Evolutionary conservation across 305 asterid species (phyloP), one percentile per base, ranked within the genome.

Genomic region (Fraxinus paxiana): DNA sequence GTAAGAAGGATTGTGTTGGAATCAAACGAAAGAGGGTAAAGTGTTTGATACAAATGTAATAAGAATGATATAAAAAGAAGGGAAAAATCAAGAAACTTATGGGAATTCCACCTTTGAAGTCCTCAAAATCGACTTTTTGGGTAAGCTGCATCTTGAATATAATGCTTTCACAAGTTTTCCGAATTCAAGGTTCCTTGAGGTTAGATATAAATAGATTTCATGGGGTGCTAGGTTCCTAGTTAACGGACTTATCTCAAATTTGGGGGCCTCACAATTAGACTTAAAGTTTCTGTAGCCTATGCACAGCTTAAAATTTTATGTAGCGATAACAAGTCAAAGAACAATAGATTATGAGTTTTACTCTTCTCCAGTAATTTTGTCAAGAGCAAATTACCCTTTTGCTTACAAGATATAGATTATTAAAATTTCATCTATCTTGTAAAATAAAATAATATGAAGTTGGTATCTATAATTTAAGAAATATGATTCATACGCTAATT

Each of bases 1-100:
- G 76, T 37, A 51, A 46, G 54, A 35, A 74, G 72, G 65, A 75
- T 76, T 75, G 75, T 78, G 73, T 80, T 43, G 31, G 24, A 13
- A 2, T 73, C 17, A 31, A 43, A 61, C 74, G 38, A 12, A 67
- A 22, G 43, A 6, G 24, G 41, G 61, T 59, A 63, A 46, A 59
- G 12, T 2, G 43, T 76, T 38, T 75, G 54, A 79, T 54, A 9
- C 34, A 31, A 59, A 59, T 18, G 18, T 72, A 69, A 76, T 37
- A 28, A 34, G 35, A 37, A 73, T 24, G 72, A 22, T 18, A 31
- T 75, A 20, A 28, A 15, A 43, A 5, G 26, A 6, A 43, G 7
- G 79, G 26, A 2, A 48, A 24, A n/a, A 46, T 5, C 20, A 5
- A 33, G 38, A 74, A 69, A 37, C n/a, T 65, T 79, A 9, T 26